Conservation (phyloP, 805 yeast species). For the Sugiyamaella floridensis region DNA sequence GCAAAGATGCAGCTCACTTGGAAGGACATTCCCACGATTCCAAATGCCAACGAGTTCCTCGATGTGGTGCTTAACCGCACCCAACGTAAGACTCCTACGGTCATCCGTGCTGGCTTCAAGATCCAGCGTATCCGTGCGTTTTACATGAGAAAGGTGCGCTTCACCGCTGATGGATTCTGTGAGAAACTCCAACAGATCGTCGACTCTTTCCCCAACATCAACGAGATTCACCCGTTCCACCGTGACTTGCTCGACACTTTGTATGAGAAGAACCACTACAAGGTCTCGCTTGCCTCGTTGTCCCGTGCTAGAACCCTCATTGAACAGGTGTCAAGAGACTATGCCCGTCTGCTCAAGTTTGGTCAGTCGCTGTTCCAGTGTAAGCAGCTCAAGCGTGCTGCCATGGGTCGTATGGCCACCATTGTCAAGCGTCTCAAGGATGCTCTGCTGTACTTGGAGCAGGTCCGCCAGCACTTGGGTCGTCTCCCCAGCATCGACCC, state of each 20-base stretch:
- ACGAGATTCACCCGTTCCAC: constrained; percentile 97
- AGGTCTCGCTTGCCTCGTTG: constrained; percentile 90
- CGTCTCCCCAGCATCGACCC: constrained; percentile 98
- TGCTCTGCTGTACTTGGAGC: constrained; percentile 87
- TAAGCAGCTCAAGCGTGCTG: constrained; percentile 97
- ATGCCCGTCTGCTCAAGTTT: constrained; percentile 85
- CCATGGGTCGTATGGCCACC: constrained; percentile 99
- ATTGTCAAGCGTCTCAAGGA: constrained; percentile 92
- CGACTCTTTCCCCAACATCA: constrained; percentile 88
- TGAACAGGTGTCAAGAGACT: constrained; percentile 95
- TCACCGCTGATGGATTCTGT: constrained; percentile 90
- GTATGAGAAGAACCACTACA: constrained; percentile 96
- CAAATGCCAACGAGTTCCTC: constrained; percentile 84
- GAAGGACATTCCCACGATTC: constrained; percentile 97
- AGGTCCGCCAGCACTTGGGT: constrained; percentile 98
- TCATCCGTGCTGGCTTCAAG: constrained; percentile 91
- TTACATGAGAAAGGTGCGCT: constrained; percentile 96
- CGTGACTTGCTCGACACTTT: constrained; percentile 96
- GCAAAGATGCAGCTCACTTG: constrained; percentile 83
- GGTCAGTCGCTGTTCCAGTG: constrained; percentile 98
- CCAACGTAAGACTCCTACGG: constrained; percentile 99
- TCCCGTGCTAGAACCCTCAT: constrained; percentile 89
- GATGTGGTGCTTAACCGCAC: constrained; percentile 96
- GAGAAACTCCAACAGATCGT: constrained; percentile 86
- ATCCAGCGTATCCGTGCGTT: constrained; percentile 95